phyloP scores from a whole-genome alignment of 352 stramenopile genomes.

The Phytopythium boreale region DNA sequence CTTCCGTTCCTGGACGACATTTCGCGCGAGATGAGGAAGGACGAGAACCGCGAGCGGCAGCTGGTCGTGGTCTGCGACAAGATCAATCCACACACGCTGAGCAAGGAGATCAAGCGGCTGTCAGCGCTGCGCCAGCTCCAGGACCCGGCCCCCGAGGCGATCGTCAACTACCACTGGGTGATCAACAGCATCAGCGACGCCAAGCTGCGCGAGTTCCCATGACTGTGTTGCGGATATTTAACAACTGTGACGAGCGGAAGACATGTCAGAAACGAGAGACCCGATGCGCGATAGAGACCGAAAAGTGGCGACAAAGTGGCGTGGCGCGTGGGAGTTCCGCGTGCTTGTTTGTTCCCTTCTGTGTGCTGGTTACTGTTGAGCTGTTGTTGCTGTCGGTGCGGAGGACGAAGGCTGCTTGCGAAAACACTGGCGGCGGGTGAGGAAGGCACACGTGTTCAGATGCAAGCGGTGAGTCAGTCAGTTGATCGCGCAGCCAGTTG shows the following conservation, averaged over 20 bases:
- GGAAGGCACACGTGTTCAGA: background rate
- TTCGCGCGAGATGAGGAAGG: constrained; percentile 44
- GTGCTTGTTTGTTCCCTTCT: background rate
- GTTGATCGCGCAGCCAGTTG: background rate
- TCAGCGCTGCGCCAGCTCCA: constrained; percentile 39
- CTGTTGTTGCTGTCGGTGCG: background rate
- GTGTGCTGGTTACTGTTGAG: background rate
- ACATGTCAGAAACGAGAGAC: constrained; percentile 8
- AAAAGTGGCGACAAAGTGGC: background rate
- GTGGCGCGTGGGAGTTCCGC: background rate
- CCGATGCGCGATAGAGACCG: background rate
- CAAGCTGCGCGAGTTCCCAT: constrained; percentile 46
- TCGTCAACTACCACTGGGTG: constrained; percentile 86
- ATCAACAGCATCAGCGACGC: constrained; percentile 86
- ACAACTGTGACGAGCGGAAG: constrained; percentile 11
- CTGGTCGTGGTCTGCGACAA: constrained; percentile 78
- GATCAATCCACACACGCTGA: constrained; percentile 57
- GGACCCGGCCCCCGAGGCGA: constrained; percentile 21
- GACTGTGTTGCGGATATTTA: background rate
- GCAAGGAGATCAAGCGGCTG: constrained; percentile 37
- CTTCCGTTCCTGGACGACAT: constrained; percentile 56
- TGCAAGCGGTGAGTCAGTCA: background rate
- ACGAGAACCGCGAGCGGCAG: constrained; percentile 37
- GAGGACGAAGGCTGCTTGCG: constrained; percentile 8
- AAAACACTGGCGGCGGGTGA: constrained; percentile 18